Evolutionary conservation across 208 protist genomes (phyloP).

Genomic region (Acanthamoeba culbertsoni): DNA sequence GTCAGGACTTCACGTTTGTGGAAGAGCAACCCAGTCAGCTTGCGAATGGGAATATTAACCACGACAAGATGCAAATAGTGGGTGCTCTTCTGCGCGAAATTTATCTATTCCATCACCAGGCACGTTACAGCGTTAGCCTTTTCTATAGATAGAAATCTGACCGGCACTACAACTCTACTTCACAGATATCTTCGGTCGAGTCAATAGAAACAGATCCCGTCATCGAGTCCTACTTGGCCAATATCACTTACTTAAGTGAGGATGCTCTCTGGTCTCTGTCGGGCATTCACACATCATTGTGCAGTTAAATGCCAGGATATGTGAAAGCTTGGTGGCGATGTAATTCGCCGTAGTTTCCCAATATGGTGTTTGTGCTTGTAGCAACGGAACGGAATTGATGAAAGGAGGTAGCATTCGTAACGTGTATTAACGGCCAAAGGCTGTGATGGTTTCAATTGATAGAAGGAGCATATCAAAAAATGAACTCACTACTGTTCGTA

Average conservation of each 20-base stretch:
- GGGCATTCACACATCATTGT: not conserved
- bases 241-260: constrained; percentile 22
- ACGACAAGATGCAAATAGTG: not conserved
- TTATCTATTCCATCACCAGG: not conserved
- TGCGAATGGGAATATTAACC: not conserved
- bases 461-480: constrained; percentile 25
- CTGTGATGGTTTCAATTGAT: not conserved
- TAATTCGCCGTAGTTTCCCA: too few species aligned
- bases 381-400: too few species aligned
- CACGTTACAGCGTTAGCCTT: not conserved
- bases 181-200: not conserved
- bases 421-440: too few species aligned
- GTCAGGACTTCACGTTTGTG: constrained; percentile 10
- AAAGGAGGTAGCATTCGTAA: too few species aligned
- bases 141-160: too few species aligned
- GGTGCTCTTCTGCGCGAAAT: not conserved
- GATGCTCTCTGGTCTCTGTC: not conserved
- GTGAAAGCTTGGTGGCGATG: too few species aligned
- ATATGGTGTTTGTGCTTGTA: too few species aligned
- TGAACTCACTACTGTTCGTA: not conserved
- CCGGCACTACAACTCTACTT: not conserved
- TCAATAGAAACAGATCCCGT: not conserved
- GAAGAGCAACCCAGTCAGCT: not conserved
- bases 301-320: too few species aligned
- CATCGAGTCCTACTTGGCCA: not conserved